Conservation (phyloP, 352 stramenopile species). For the Pythium phragmiticola region DNA sequence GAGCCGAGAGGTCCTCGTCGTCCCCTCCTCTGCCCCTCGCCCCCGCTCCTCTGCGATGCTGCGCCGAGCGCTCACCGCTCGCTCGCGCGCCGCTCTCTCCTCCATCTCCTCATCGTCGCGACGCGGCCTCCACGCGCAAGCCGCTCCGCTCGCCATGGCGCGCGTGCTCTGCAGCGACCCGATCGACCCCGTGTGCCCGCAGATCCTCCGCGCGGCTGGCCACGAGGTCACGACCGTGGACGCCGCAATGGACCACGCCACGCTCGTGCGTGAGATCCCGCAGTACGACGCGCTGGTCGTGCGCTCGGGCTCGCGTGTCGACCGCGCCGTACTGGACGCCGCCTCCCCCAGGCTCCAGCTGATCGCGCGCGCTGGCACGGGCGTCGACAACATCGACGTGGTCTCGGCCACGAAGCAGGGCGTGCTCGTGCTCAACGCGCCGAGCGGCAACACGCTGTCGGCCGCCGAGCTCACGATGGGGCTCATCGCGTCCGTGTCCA, state of each 20-base stretch:
- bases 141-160: constrained; percentile 50
- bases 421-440: constrained; percentile 97
- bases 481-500: constrained; percentile 82
- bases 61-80: constrained; percentile 40
- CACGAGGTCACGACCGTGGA: constrained; percentile 76
- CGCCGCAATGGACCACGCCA: constrained; percentile 43
- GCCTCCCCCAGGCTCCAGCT: constrained; percentile 55
- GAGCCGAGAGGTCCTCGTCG: background rate
- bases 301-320: constrained; percentile 77
- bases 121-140: constrained; percentile 37
- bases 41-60: constrained; percentile 36
- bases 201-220: constrained; percentile 76
- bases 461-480: constrained; percentile 94
- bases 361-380: constrained; percentile 89
- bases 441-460: constrained; percentile 94
- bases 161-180: constrained; percentile 88
- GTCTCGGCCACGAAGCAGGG: constrained; percentile 87
- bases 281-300: constrained; percentile 91
- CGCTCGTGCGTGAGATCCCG: constrained; percentile 69
- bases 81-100: constrained; percentile 24
- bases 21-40: background rate
- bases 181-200: constrained; percentile 78
- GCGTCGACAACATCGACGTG: constrained; percentile 95
- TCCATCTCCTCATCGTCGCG: background rate
- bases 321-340: constrained; percentile 67